A percentile compares a stretch with the other conserved stretches of the same genome.
Conservation (phyloP, 768 basidiomycete genomes). For the Tephrocybe sp. region DNA sequence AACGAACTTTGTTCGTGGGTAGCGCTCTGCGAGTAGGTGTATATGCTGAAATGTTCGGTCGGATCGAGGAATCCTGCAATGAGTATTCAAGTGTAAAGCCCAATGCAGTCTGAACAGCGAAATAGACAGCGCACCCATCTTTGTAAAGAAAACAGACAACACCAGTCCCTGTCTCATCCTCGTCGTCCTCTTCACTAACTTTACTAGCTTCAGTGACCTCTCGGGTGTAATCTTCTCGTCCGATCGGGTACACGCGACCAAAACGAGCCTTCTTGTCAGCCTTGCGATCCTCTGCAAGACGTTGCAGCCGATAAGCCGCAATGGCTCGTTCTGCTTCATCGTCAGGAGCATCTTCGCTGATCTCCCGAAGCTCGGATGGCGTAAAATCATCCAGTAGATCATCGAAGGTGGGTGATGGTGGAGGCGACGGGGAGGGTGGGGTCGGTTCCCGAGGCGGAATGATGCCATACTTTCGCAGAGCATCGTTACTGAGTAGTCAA, state of each 20-base stretch:
- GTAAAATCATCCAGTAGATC: slow-evolving; percentile 67
- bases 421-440: slow-evolving; percentile 79
- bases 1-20: slow-evolving; percentile 93
- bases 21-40: slow-evolving; percentile 68
- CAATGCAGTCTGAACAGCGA: background rate
- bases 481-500: slow-evolving; percentile 74
- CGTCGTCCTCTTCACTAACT: slow-evolving; percentile 62
- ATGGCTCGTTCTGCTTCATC: slow-evolving; percentile 78
- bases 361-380: slow-evolving; percentile 60
- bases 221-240: slow-evolving; percentile 89
- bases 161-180: slow-evolving; percentile 76
- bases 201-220: slow-evolving; percentile 95
- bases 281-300: slow-evolving; percentile 61
- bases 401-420: slow-evolving; percentile 70
- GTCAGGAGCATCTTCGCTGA: slow-evolving; percentile 72
- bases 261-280: slow-evolving; percentile 67
- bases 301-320: slow-evolving; percentile 61
- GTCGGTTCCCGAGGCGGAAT: slow-evolving; percentile 72
- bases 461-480: slow-evolving; percentile 90
- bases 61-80: slow-evolving; percentile 71
- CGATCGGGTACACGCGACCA: slow-evolving; percentile 85
- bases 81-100: background rate
- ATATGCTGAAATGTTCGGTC: slow-evolving; percentile 75
- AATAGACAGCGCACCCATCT: slow-evolving; percentile 67
- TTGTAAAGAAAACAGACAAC: slow-evolving; percentile 96